Evolutionary conservation across 331 rosid genomes (phyloP).

Genomic region (Acacia concinna): DNA sequence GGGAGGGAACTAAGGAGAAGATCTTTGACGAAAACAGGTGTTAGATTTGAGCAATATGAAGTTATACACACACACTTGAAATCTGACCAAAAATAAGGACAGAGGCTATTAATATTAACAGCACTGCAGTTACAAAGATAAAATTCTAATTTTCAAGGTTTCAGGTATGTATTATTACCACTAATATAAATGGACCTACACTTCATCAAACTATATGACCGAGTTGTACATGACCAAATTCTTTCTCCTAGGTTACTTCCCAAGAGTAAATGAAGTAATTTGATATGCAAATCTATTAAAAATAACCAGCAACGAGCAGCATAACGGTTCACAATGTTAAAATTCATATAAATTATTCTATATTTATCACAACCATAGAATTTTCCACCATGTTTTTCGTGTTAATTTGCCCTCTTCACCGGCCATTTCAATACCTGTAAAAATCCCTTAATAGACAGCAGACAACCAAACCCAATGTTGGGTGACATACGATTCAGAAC

Average conservation of each 20-base stretch:
- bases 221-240: background rate
- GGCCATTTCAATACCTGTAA: background rate
- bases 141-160: background rate
- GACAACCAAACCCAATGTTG: conserved; percentile 7
- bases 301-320: background rate
- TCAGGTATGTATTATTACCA: background rate
- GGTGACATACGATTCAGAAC: background rate
- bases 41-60: background rate
- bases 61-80: background rate
- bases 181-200: background rate
- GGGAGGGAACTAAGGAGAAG: background rate
- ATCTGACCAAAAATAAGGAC: background rate
- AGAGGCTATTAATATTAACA: background rate
- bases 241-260: background rate
- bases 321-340: background rate
- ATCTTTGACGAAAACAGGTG: background rate
- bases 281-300: background rate
- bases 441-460: background rate
- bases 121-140: background rate
- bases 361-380: background rate
- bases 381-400: background rate
- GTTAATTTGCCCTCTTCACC: background rate
- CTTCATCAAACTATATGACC: background rate
- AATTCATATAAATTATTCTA: background rate
- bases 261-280: background rate